Conservation (phyloP, 2,329 filamentous ascomycete species). For the Aspergillus novofumigatus region DNA sequence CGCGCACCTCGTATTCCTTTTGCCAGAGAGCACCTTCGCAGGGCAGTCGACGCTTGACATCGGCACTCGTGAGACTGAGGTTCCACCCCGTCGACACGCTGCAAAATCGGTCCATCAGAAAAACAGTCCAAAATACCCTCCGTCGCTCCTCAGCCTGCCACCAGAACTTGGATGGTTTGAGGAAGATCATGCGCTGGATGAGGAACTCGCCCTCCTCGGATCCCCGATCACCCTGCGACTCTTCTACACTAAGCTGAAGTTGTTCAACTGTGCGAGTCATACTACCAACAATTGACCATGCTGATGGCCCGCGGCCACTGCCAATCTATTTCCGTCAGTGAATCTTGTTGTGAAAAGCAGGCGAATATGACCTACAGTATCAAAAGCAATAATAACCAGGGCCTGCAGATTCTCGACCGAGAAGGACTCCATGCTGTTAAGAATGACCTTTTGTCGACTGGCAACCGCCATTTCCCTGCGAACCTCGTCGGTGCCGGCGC, state of each 20-base stretch:
- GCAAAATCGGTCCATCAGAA: too few relatives aligned
- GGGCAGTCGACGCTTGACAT: conserved; percentile 30
- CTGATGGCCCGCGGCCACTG: too few relatives aligned
- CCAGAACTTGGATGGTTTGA: conserved; percentile 27
- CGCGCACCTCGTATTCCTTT: conserved; percentile 19
- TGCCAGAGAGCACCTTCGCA: conserved; percentile 34
- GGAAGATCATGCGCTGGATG: conserved; percentile 35
- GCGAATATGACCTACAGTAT: too few relatives aligned
- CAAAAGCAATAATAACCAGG: conserved; percentile 32
- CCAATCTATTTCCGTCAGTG: too few relatives aligned
- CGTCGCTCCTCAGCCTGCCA: conserved; percentile 32
- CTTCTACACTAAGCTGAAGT: too few relatives aligned
- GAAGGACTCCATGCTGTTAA: conserved; percentile 31
- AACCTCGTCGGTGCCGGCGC: conserved; percentile 4
- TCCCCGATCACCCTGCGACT: too few relatives aligned
- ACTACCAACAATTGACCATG: too few relatives aligned
- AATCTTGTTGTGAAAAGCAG: too few relatives aligned
- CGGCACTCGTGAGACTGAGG: too few relatives aligned
- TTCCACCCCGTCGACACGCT: too few relatives aligned
- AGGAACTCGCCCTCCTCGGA: conserved; percentile 18
- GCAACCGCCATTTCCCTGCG: conserved; percentile 9
- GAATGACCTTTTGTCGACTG: conserved; percentile 22
- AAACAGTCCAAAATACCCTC: conserved; percentile 34
- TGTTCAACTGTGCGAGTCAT: too few relatives aligned
- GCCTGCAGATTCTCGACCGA: conserved; percentile 34